A percentile compares a stretch with the other conserved stretches of the same genome.
Evolutionary conservation across 1,284 basidiomycete genomes (phyloP).

Genomic region (Pyrrhoderma lamaoense): DNA sequence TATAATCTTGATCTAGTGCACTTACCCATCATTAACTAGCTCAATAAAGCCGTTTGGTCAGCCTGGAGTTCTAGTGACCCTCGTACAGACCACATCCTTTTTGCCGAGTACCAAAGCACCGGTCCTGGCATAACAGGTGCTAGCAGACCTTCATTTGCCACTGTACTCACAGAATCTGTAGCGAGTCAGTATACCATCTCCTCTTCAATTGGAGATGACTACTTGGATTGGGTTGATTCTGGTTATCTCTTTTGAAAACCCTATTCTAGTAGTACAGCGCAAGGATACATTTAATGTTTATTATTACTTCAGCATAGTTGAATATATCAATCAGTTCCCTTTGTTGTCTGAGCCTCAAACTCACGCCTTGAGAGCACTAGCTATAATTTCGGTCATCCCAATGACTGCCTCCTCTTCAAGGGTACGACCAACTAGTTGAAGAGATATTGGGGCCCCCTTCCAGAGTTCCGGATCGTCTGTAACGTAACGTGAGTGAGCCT

Average conservation of each 20-base stretch:
- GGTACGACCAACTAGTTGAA: conserved; percentile 65
- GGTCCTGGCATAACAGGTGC: conserved; percentile 33
- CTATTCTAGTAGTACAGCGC: not conserved
- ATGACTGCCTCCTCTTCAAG: conserved; percentile 69
- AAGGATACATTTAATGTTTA: not conserved
- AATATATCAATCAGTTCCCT: not conserved
- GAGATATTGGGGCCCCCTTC: conserved; percentile 53
- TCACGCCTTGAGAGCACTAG: conserved; percentile 33
- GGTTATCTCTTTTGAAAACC: conserved; percentile 26
- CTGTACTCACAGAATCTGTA: conserved; percentile 29
- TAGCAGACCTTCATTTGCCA: conserved; percentile 35
- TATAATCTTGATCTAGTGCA: conserved; percentile 16
- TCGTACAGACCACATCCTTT: conserved; percentile 36
- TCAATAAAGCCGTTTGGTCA: conserved; percentile 41
- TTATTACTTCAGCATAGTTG: not conserved
- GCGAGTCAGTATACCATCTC: conserved; percentile 35
- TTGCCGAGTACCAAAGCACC: conserved; percentile 40
- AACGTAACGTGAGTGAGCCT: conserved; percentile 1
- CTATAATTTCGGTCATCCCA: conserved; percentile 54
- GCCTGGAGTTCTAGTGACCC: conserved; percentile 35
- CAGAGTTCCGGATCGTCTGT: conserved; percentile 53
- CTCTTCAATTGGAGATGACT: conserved; percentile 38
- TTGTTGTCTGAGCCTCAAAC: not conserved
- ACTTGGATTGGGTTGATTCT: conserved; percentile 38
- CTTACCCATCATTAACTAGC: conserved; percentile 6